phyloP scores from a whole-genome alignment of 2,329 filamentous ascomycete species.

The Pseudogymnoascus verrucosus region DNA sequence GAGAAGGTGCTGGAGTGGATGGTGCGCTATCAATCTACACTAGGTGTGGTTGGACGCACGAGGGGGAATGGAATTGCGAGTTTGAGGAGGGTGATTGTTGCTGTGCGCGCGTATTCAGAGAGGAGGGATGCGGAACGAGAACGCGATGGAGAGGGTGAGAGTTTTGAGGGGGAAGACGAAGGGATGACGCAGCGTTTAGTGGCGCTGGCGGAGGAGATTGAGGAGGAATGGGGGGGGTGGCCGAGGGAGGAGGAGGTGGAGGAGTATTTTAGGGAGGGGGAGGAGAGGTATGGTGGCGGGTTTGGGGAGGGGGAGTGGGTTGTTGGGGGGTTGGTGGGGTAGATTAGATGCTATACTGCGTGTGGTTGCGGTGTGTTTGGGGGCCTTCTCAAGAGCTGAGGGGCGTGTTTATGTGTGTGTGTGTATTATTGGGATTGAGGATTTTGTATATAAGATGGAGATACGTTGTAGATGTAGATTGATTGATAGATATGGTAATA shows the following conservation, averaged over 20 bases:
- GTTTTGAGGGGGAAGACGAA: not conserved
- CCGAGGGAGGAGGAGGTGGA: too few relatives aligned
- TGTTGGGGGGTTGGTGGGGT: not conserved
- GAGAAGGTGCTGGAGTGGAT: constrained; percentile 52
- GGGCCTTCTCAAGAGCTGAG: constrained; percentile 1
- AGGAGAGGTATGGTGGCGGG: not conserved
- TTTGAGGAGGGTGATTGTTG: constrained; percentile 19
- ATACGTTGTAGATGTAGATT: not conserved
- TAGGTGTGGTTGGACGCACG: constrained; percentile 16
- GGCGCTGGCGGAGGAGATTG: constrained; percentile 18
- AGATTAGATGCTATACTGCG: too few relatives aligned
- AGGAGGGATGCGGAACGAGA: constrained; percentile 12
- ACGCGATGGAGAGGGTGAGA: not conserved
- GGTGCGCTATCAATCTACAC: constrained; percentile 36
- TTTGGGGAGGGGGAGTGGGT: not conserved
- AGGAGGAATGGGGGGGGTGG: constrained; percentile 18
- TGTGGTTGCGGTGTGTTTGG: not conserved
- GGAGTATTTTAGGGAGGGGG: constrained; percentile 14
- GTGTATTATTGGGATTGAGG: not conserved
- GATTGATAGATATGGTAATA: not conserved
- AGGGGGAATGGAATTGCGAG: constrained; percentile 16
- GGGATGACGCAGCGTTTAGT: not conserved
- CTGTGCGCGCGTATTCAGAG: constrained; percentile 17
- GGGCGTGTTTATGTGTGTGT: not conserved
- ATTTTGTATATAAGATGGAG: not conserved